Base-by-base conservation (phyloP, 768 basidiomycete genomes). In the Russula sp. region DNA sequence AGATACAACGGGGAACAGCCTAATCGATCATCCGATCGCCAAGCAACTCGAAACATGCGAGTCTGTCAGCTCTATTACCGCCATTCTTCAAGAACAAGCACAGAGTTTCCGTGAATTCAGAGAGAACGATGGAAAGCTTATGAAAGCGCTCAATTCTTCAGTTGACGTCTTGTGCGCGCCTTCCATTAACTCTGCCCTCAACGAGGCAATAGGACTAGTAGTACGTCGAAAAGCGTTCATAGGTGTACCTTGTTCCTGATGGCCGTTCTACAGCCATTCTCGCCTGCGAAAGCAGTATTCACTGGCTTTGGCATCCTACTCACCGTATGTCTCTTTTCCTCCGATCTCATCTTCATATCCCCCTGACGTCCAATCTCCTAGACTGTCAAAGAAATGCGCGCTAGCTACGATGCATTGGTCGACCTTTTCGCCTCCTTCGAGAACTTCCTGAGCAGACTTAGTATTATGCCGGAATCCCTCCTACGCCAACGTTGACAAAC, bases 341-440 rank as follows among this genome's bases (percentile, higher is more conserved):
- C 11, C 9, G 10, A 26, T 32, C 46, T 32, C 11, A 38, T 13
- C 6, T 28, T 10, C 24, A 8, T 24, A 14, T 42, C 18, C 18
- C 8, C 20, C 8, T 46, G 5, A 48, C 34, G 50, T 49, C 11
- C 4, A 5, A 6, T 8, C 38, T 0, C 9, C 3, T 46, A 62
- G 61, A 36, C 54, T 5, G 54, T 46, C 2, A 62, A 34, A 11
- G 36, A 55, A 5, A 55, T 56, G 8, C 16, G 22, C 14, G 30
- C 42, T 13, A 49, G 48, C 34, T 57, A 49, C 18, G 62, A 63
- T 13, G 22, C 40, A 0, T 30, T 63, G 14, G 8, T 57, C 1
- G 56, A 51, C 10, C 11, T 63, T 22, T 63, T 63, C n/a, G 49
- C 51, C 16, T 63, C 36, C 10, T 42, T 63, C 22, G 49, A 22